Conservation (phyloP, 495 filamentous ascomycete species). For the Penicillium cataractarum region DNA sequence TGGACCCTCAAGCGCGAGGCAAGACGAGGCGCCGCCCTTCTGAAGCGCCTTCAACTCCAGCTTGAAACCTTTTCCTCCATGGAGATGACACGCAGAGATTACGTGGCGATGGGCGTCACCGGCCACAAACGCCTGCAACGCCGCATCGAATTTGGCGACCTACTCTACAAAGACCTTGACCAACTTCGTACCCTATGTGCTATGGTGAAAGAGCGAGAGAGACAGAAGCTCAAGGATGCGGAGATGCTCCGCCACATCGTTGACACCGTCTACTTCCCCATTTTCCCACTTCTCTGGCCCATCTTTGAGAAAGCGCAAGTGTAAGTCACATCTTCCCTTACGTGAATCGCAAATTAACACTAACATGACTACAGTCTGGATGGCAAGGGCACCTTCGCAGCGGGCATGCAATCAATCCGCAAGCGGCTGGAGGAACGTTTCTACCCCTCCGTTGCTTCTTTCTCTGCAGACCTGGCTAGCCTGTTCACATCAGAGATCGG, state of each 20-base stretch:
- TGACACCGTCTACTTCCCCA: conserved; percentile 88
- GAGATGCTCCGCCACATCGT: conserved; percentile 75
- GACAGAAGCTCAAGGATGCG: conserved; percentile 71
- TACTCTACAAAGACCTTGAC: conserved; percentile 74
- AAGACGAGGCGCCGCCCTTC: conserved; percentile 82
- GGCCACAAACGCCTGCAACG: conserved; percentile 76
- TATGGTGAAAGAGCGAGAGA: conserved; percentile 71
- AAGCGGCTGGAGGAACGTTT: conserved; percentile 67
- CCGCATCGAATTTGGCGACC: conserved; percentile 84
- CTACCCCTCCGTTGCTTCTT: conserved; percentile 75
- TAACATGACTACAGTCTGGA: conserved; percentile 66
- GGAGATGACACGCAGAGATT: conserved; percentile 93
- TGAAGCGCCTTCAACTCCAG: conserved; percentile 91
- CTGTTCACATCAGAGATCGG: conserved; percentile 72
- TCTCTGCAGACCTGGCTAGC: conserved; percentile 70
- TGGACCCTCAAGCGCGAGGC: conserved; percentile 98
- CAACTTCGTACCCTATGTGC: conserved; percentile 69
- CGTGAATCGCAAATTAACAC: conserved; percentile 15
- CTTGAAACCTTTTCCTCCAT: conserved; percentile 89
- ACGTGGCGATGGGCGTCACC: conserved; percentile 83
- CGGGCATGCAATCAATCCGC: conserved; percentile 65
- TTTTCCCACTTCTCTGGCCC: conserved; percentile 74
- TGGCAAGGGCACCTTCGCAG: conserved; percentile 67
- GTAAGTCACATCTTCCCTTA: conserved; percentile 49
- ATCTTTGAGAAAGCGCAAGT: conserved; percentile 77